A percentile compares a stretch with the other conserved stretches of the same genome.
These are phyloP conservation scores for Atkinsonella hypoxylon DNA, from an alignment of 2,329 filamentous ascomycete genomes.

Conservation along the genomic window DNA sequence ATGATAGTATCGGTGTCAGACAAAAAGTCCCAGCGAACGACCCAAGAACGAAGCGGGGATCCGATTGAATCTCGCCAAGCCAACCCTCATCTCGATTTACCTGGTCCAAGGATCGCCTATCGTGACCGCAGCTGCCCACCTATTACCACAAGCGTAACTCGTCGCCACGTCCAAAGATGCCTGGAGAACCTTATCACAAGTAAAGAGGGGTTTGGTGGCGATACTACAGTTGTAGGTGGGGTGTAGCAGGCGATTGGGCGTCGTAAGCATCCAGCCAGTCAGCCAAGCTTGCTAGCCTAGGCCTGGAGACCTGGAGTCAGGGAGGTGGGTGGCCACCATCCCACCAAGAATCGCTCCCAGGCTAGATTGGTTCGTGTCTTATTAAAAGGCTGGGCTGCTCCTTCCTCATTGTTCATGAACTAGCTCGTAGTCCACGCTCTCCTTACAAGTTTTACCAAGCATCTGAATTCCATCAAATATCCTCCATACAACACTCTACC, in stretches of 20 bases:
- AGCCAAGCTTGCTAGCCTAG: too few relatives aligned
- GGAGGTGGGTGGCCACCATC: too few relatives aligned
- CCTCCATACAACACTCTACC: background rate
- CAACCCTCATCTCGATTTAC: background rate
- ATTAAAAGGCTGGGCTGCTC: slow-evolving; percentile 1
- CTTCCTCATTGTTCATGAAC: background rate
- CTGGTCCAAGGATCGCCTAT: background rate
- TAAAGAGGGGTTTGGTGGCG: background rate
- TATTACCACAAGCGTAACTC: slow-evolving; percentile 3
- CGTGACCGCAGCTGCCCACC: background rate
- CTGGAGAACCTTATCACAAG: slow-evolving; percentile 1
- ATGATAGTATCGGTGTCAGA: too few relatives aligned
- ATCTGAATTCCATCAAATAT: background rate
- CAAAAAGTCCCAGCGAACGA: too few relatives aligned
- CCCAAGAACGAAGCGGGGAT: background rate
- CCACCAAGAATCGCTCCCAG: background rate
- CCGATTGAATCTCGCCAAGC: background rate
- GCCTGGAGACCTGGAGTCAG: background rate
- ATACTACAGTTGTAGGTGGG: background rate
- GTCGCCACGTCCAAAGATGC: slow-evolving; percentile 5
- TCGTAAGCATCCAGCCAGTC: too few relatives aligned
- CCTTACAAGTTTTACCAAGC: background rate
- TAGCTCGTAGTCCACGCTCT: too few relatives aligned
- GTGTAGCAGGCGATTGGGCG: background rate
- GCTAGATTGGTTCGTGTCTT: background rate